Base-by-base conservation (phyloP, 805 yeast species). In the Monosporozyma unispora region DNA sequence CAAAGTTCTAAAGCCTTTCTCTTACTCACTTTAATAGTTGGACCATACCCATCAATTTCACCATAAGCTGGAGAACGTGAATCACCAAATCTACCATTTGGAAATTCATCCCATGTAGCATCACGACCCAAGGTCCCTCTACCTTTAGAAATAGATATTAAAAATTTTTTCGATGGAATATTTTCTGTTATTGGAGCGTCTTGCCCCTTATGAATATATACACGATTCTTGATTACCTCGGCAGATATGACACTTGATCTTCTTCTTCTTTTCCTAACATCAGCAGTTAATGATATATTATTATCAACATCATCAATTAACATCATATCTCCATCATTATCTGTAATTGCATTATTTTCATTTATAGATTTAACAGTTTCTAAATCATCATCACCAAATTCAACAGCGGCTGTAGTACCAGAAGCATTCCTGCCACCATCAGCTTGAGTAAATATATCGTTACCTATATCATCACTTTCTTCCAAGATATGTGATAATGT, bases 1-100 rank as follows among this genome's bases (percentile, higher is more conserved):
- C 97, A 90, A 18, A 80, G 71, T 48, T 78, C 79, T 46, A 76
- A 71, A 0, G 95, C 95, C 59, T 75, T 79, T 35, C 77, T 73
- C 11, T 81, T 76, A 7, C 83, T 77, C 4, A 87, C 81, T 61
- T 90, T 90, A 59, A 93, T 76, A 2, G 85, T 79, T 0, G 97
- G 96, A 2, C 98, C 98, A 65, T 91, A 93, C 28, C 98, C 98
- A 65, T 90, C 97, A 58, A 91, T 87, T 69, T 91, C 97, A 72
- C 98, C 99, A 67, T 86, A 91, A 1, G 98, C 98, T 18, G 97
- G 96, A 31, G 96, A 87, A 59, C 93, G 75, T 0, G 96, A 86
- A 69, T 89, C 96, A 70, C 97, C 95, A 66, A 87, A 88, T 70
- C 98, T 77, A 63, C 97, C 96, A 67, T 90, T 88, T 25, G 96